phyloP scores from a whole-genome alignment of 306 rosid species.

The Lagenaria siceraria region DNA sequence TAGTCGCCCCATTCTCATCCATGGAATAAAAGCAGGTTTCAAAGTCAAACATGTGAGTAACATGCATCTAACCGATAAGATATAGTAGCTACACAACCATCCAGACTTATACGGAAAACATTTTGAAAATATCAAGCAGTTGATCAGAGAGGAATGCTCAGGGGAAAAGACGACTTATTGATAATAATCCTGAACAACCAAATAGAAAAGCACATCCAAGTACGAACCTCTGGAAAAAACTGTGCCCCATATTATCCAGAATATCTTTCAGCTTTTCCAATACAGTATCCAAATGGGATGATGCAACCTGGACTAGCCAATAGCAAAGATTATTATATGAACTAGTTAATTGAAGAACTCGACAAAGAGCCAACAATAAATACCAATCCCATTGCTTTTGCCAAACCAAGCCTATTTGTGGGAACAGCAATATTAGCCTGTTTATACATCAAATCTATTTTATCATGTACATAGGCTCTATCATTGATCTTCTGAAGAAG shows the following conservation, averaged over 20 bases:
- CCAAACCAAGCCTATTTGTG: constrained; percentile 85
- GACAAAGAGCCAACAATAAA: constrained; percentile 7
- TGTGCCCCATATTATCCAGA: constrained; percentile 81
- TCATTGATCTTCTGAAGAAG: constrained; percentile 86
- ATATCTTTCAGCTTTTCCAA: constrained; percentile 86
- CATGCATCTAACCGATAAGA: background rate
- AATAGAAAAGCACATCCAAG: constrained; percentile 10
- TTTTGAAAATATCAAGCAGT: background rate
- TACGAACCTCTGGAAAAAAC: constrained; percentile 67
- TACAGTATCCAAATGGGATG: constrained; percentile 95
- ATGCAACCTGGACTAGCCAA: constrained; percentile 63
- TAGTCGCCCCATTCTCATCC: background rate
- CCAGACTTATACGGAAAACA: background rate
- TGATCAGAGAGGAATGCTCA: background rate
- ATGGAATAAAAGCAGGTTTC: background rate
- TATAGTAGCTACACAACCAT: background rate
- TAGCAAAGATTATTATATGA: constrained; percentile 11
- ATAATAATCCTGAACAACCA: constrained; percentile 9
- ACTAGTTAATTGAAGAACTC: constrained; percentile 2
- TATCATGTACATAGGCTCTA: constrained; percentile 64
- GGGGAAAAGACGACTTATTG: background rate
- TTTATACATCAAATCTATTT: constrained; percentile 83
- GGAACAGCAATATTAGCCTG: constrained; percentile 70
- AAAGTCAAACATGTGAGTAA: background rate
- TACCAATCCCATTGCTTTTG: constrained; percentile 99